Base-by-base conservation (phyloP, 148 eudicot species). In the Cornus kousa region DNA sequence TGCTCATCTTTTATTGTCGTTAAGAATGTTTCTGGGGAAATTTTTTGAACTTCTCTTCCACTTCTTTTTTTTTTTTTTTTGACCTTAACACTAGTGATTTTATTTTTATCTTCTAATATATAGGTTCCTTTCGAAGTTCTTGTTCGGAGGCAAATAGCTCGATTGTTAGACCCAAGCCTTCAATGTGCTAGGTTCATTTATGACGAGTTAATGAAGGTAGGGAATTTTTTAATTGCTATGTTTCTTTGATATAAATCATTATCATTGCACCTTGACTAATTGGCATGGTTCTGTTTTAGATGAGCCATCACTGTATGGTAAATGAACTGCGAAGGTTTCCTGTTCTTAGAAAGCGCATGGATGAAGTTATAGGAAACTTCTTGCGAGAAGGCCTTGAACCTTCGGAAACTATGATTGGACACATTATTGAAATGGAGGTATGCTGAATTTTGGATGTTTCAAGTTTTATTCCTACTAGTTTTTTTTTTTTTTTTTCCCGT, bases 351-450 rank as follows among this genome's bases (percentile, higher is more conserved):
- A 93, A 85, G 82, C 91, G 91, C 70, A 87, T 96, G 88, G 99
- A 96, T 85, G 98, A 93, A 81, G 99, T 96, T 80, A 85, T 87
- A 12, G 87, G 90, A 32, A 84, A 85, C 71, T 95, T 93, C 80
- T 84, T 95, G 87, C 92, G 92, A 70, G 91, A 85, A 77, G 93
- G 95, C 75, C 94, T 93, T 77, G 86, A 89, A 80, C 98, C 99
- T 55, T 88, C 95, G 11, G 83, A 89, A 83, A 89, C 85, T 75
- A 94, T 95, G 90, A 90, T 95, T 75, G 90, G 93, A 9, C 95
- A 92, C 84, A 87, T 93, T 60, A 85, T 95, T 82, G 94, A 93
- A 80, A 95, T 94, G 98, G 97, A 94, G 99, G 99, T 96, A 90
- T 72, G 78, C 73, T 69, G 55, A 31, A 33, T 16, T 19, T 75